A percentile compares a stretch with the other conserved stretches of the same genome.
These are phyloP conservation scores for Stemphylium beticola DNA, from an alignment of 2,329 filamentous ascomycete genomes.

Conservation along the genomic window DNA sequence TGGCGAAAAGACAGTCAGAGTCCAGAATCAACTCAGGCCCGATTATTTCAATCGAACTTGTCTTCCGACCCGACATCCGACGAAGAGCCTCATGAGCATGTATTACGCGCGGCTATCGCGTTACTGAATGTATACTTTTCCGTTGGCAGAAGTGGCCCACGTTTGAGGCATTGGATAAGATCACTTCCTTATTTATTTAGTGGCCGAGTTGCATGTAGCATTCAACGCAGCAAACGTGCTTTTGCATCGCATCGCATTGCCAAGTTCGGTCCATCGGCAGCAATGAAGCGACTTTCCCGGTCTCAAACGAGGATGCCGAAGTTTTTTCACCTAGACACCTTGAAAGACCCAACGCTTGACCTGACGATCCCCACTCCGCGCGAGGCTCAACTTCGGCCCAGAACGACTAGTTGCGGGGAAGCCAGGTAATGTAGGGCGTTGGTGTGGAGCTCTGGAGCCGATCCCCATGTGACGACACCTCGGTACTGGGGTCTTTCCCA, in stretches of 20 bases:
- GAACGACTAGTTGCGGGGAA: constrained; percentile 11
- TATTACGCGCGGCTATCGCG: neutral
- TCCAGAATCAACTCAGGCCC: neutral
- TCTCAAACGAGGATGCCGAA: neutral
- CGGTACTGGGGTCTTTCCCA: constrained; percentile 2
- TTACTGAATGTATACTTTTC: neutral
- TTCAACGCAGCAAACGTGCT: neutral
- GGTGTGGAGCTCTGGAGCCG: constrained; percentile 13
- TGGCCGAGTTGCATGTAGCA: neutral
- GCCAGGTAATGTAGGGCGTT: neutral
- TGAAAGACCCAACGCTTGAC: neutral
- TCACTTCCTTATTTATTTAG: neutral
- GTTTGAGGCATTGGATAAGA: neutral
- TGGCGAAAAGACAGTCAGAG: neutral
- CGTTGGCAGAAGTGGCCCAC: too few relatives aligned
- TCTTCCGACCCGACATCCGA: neutral
- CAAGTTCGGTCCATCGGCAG: neutral
- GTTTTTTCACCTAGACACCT: neutral
- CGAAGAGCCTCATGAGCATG: neutral
- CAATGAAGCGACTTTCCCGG: neutral
- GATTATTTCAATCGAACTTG: neutral
- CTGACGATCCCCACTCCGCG: constrained; percentile 5
- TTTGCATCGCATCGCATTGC: neutral
- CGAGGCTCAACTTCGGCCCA: constrained; percentile 19
- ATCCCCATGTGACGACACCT: constrained; percentile 7